Evolutionary conservation across 441 rosid species (phyloP), one percentile per base, ranked within the genome.

Genomic region (Hura crepitans): DNA sequence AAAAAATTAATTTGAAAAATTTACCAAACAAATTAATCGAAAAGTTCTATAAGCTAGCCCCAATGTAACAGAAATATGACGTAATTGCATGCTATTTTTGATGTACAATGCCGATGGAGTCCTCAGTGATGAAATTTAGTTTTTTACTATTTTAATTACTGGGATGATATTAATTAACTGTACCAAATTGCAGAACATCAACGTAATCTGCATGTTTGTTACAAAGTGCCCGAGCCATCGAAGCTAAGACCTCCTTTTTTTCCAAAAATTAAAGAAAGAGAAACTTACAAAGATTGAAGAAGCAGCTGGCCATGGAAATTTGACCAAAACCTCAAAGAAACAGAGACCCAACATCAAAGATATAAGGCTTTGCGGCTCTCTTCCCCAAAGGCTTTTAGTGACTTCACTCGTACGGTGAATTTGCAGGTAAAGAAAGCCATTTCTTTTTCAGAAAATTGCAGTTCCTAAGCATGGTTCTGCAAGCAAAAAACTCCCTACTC

Each of bases 361-460:
- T n/a, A n/a, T n/a, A n/a, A n/a, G n/a, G 56, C n/a, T 49, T 66
- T 54, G 72, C 23, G 30, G 65, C 47, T 72, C 71, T 49, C 22
- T 18, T 59, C 62, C 68, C 72, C 74, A 13, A 20, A 68, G 55
- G 73, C 18, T 5, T 20, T 37, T n/a, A n/a, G 60, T 27, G 60
- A 56, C 60, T 56, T 56, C 60, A 56, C 39, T 56, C 5, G 61
- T 17, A 27, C 39, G 47, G n/a, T 49, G 73, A 53, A 49, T 30
- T 54, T 73, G 68, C 30, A 39, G 53, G 63, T 14, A 69, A 58
- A 43, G 35, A 56, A 51, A 51, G 14, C 53, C 53, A 47, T n/a
- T 47, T 47, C 53, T 47, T 6, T 47, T 47, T 46, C 66, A 65
- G 55, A 43, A n/a, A 35, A 22, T 62, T 64, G 55, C 67, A 62